Base-by-base conservation (phyloP, 192 early-diverging fungal species). In the Umbelopsis ramanniana region DNA sequence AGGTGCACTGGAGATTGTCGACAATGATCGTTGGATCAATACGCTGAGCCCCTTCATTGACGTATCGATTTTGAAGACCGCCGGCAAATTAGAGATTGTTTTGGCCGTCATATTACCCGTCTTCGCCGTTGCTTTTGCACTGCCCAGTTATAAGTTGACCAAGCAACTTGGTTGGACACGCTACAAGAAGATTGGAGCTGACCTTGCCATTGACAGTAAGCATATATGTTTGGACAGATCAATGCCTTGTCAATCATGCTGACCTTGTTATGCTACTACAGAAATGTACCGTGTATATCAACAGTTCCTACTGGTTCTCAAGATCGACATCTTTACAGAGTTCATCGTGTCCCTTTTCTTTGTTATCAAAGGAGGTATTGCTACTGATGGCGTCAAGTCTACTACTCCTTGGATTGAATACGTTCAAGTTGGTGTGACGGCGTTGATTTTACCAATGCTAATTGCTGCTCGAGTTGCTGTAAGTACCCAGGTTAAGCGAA, bases 171-270 rank as follows among this genome's bases (percentile, higher is more conserved):
- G 79, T 19, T 90, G 89, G 88, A 89, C 84, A 68, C 85, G 88
- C 55, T 88, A 86, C 79, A 89, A 89, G 67, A 88, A 88, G 78
- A 88, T 91, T 73, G 88, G 89, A 17, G 87, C 89, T n/a, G 83
- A 88, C 40, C 82, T 88, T 46, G 73, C 75, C 10, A 89, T 88
- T 57, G 83, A 85, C 69, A 73, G 79, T 74, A 72, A 71, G 81
- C 83, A 21, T 22, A 26, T 55, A 21, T 48, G 8, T 38, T 21
- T 7, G 33, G 1, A 19, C 50, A 57, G 19, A 6, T 2, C 29
- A 68, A 2, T 19, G 29, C 17, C 48, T 48, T 3, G 0, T 33
- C 26, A n/a, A 11, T 40, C 40, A 43, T 43, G 11, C 19, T 48
- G n/a, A 46, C 45, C 21, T 23, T 57, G 15, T 72, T 11, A 15